Evolutionary conservation across 2,329 filamentous ascomycete genomes (phyloP), one percentile per base, ranked within the genome.

Genomic region (Colletotrichum gloeosporioides): DNA sequence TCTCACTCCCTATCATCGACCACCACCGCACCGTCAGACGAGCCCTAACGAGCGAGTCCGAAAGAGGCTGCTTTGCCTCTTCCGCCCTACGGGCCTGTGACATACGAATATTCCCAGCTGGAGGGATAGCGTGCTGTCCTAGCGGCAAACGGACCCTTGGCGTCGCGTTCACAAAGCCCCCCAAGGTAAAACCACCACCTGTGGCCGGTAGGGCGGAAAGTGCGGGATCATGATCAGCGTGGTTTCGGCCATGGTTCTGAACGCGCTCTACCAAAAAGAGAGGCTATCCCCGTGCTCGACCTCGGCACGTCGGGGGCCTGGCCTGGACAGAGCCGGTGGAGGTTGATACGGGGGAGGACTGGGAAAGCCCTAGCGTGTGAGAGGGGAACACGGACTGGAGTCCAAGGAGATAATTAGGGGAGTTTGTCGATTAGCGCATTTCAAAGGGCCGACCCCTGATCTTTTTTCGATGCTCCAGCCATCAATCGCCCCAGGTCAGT

Each of bases 191-290:
- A 53, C 44, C 44, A 53, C 44, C 10, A 22, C 15, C 16, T 36
- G 25, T 75, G 55, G 59, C 59, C 32, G 69, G 64, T 73, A 76
- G 57, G 73, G 73, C 70, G 73, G 69, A 76, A 65, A 76, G 64
- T 73, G 73, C 70, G 59, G 70, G 63, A 73, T 69, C 69, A 73
- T 76, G 63, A 73, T 69, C 73, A 69, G 32, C 72, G 49, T 64
- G 32, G 62, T 69, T 71, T 71, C 27, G 32, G 61, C 6, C 55
- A 32, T 10, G 69, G 69, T 29, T n/a, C 25, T 55, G 49, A 27
- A 34, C 49, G 68, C 34, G 25, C 69, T 55, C n/a, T 69, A 68
- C 73, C 70, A 16, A 44, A 73, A 76, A 13, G 36, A 29, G 72
- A 75, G 73, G 64, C 18, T 15, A 62, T 71, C 57, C 64, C 65